Evolutionary conservation across 164 flowering plant genomes (phyloP), one percentile per base, ranked within the genome.

Genomic region (Vitis cinerea): DNA sequence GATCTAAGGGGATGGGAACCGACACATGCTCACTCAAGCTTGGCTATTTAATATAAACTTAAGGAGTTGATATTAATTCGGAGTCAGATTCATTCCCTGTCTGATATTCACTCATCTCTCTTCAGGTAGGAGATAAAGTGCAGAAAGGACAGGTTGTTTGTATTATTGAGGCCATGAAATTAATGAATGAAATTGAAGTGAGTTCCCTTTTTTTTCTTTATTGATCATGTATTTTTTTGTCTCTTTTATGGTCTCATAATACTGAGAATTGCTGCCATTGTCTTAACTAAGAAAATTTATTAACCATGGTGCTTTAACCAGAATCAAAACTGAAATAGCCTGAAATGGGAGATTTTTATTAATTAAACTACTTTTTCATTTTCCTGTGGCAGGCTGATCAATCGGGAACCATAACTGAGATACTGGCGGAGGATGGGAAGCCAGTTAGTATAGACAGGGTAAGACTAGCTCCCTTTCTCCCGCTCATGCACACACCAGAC

Each of bases 101-200:
- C 27, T 16, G 7, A 10, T 55, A 47, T 69, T 27, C 50, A 23
- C 15, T 51, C 13, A 23, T 59, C 64, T 27, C 59, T 67, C 17
- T 61, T 19, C 72, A 90, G 95, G 90, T 90, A 5, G 95, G 95
- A 73, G 95, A 88, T 67, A 88, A 90, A 68, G 86, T 90, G 63
- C 80, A 88, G 78, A 86, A 90, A 78, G 95, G 95, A 8, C 90
- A 90, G 74, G 86, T 90, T 12, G 2, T 90, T 50, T 90, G 95
- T 85, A 86, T 90, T 71, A 74, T 90, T 50, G 95, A 90, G 72
- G 95, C 95, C 70, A 90, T 90, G 95, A 90, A 90, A 73, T 72
- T 90, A 75, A 88, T 90, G 95, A 90, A 90, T 72, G 95, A 90
- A 69, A 90, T 90, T 67, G 95, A 90, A 73, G 95, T 90, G 77